Evolutionary conservation across 2,329 filamentous ascomycete species (phyloP).

Genomic region (Lithohypha guttulata): DNA sequence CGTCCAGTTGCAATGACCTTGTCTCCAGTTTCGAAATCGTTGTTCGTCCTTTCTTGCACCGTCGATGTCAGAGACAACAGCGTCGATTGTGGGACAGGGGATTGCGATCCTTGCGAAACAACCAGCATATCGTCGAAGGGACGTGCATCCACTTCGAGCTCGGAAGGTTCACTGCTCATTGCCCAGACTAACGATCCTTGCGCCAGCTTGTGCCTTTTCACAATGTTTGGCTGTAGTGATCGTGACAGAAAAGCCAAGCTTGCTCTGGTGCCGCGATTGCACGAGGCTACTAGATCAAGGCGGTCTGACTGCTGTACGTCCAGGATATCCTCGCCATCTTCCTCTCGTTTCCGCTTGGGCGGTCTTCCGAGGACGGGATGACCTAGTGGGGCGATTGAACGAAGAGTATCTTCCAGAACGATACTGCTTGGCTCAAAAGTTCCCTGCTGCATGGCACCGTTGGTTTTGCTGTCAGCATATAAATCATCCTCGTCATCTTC

Average conservation of each 20-base stretch:
- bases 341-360: conserved; percentile 20
- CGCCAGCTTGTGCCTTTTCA: conserved; percentile 54
- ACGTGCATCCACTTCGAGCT: conserved; percentile 2
- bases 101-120: not conserved
- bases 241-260: conserved; percentile 67
- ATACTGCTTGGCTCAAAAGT: conserved; percentile 10
- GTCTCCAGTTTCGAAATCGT: conserved; percentile 84
- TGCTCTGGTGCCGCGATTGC: conserved; percentile 48
- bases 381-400: conserved; percentile 18
- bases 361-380: conserved; percentile 14
- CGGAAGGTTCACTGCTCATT: conserved; percentile 6
- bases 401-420: conserved; percentile 14
- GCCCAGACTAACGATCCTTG: not conserved
- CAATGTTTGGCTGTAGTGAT: conserved; percentile 62
- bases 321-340: conserved; percentile 44
- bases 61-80: not conserved
- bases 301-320: conserved; percentile 44
- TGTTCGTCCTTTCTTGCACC: conserved; percentile 41
- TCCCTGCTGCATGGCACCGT: conserved; percentile 19
- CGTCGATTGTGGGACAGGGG: not conserved
- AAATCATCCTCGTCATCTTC: conserved; percentile 43
- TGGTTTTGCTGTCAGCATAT: conserved; percentile 28
- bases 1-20: conserved; percentile 76
- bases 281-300: conserved; percentile 44
- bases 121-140: conserved; percentile 8